Evolutionary conservation across 306 rosid genomes (phyloP), one percentile per base, ranked within the genome.

Genomic region (Inga leiocalycina): DNA sequence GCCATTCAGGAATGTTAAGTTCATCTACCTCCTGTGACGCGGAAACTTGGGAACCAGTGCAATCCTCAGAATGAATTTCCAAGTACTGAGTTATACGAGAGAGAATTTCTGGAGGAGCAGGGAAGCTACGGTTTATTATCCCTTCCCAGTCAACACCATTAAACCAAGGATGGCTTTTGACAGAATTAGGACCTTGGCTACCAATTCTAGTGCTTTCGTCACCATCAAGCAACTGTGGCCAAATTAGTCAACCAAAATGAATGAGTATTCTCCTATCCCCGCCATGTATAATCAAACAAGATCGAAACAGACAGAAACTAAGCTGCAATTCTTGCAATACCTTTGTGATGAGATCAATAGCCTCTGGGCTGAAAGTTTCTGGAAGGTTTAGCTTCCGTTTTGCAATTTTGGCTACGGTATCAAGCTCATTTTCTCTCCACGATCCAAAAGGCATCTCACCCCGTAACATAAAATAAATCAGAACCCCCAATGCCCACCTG

Each of bases 401-500:
- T 11, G 98, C 98, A 65, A 96, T 92, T 87, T 96, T 96, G 56
- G 95, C 89, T 79, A 90, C 92, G 5, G 97, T 91, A 77, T 96
- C 98, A 12, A 94, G 95, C 77, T 94, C 99, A 39, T 95, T 92
- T 75, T 88, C 93, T 88, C 98, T 91, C 97, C 99, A 94, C 39
- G 98, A 94, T 61, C 99, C 98, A 54, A 96, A 96, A 44, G 99
- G 99, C 97, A 89, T 86, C 82, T 96, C 98, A 72, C 95, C 91
- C 48, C 83, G 85, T 80, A 96, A 87, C 98, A 96, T 90, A 88
- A 91, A 91, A 87, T 92, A 92, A 75, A 94, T 85, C 82, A 96
- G 75, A 84, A 94, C 97, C 54, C 99, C 99, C 80, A 96, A 76
- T 0, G 99, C 97, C 99, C 99, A 95, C 98, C 99, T 95, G 88